Base-by-base conservation (phyloP, 345 rosid species). In the Pistacia atlantica region DNA sequence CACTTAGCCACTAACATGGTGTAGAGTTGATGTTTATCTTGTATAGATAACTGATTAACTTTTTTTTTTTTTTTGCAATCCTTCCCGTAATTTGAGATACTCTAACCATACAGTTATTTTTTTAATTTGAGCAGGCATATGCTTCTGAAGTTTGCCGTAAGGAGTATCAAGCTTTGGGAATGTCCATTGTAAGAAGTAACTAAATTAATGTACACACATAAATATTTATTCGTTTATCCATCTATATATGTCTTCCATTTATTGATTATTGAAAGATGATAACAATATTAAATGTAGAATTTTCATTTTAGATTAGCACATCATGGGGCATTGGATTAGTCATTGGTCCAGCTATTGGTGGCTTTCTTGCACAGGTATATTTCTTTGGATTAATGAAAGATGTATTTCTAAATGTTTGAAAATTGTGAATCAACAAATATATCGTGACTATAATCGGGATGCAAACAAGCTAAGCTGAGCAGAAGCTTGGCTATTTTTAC, bases 321-420 rank as follows among this genome's bases (percentile, higher is more conserved):
- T 82, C 98, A 5, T 84, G 98, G 89, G 97, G 94, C 70, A 83
- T 90, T 65, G 94, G 98, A 56, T 80, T 91, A 65, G 83, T 93
- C 73, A 78, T 93, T 45, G 98, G 98, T 73, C 98, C 95, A 31
- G 97, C 97, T 59, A 78, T 93, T 69, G 97, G 98, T 76, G 98
- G 97, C 17, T 90, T 87, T 83, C 87, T 93, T 67, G 93, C 98
- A 48, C 94, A 87, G 97, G 98, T 89, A 77, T 64, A 35, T 54
- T 20, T 80, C 37, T 55, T 46, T 20, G n/a, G 18, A 37, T 71
- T 63, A 54, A 28, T 11, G 11, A 66, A 46, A 38, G 22, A 58
- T 58, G 8, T 25, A 17, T 46, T 20, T 28, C 16, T 9, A 28
- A 14, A 54, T 11, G 51, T n/a, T 57, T 71, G 54, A 22, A 71